Base-by-base conservation (phyloP, 148 eudicot species). In the Salicornia ramosissima region DNA sequence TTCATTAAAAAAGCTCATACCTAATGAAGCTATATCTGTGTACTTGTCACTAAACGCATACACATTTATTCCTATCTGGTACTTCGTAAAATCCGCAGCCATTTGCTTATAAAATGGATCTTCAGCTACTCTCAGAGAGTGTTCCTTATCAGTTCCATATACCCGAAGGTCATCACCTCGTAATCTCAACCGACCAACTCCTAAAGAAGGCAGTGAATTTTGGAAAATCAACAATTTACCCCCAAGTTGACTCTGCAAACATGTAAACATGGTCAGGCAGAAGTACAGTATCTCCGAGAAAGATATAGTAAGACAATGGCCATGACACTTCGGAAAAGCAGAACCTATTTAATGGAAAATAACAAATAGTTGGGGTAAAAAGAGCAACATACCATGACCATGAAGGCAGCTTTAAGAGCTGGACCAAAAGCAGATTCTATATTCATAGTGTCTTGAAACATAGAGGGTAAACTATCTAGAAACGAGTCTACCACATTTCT, bases 401-500 rank as follows among this genome's bases (percentile, higher is more conserved):
- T 87, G 79, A 74, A 86, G 57, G 93, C 91, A 54, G 99, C 90
- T 82, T 86, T 94, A 73, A 94, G 93, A 82, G 99, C 97, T 55
- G 99, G 99, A 71, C 99, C 99, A 80, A 94, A 94, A 60, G 99
- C 97, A 73, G 99, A 94, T 83, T 94, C 99, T 30, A 88, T 88
- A 78, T 90, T 90, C 74, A 81, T 55, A 56, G 82, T 94, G 71
- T 80, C 93, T 81, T 84, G 91, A 79, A 94, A 94, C 96, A 94
- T 88, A 69, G 97, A 72, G 28, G 97, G 95, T 60, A 94, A 79
- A 71, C 97, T 94, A 86, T 94, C 97, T 61, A 94, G 73, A 79
- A 88, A 88, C 65, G 97, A 82, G 28, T 94, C 99, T 54, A 90
- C 92, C 81, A 94, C 99, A 40, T 50, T 78, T 80, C 91, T 88